Evolutionary conservation across 805 yeast genomes (phyloP).

Genomic region (Myxozyma vanderwaltii): DNA sequence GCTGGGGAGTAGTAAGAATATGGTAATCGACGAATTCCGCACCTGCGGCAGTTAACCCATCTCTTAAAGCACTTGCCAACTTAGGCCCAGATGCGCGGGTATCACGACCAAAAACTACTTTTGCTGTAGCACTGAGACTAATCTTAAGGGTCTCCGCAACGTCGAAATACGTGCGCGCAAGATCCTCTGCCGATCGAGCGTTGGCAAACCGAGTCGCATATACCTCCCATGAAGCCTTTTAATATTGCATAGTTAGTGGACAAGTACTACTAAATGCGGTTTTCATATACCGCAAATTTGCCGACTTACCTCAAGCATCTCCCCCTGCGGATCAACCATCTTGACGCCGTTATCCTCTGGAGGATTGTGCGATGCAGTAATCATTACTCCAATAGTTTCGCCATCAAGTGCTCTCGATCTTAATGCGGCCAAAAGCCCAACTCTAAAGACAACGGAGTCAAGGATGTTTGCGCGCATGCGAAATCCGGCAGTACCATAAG

Average conservation of each 20-base stretch:
- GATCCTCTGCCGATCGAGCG: slow-evolving; percentile 51
- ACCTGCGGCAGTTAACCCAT: slow-evolving; percentile 58
- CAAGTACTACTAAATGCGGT: neutral
- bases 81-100: slow-evolving; percentile 81
- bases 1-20: slow-evolving; percentile 86
- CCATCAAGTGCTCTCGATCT: slow-evolving; percentile 74
- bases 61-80: slow-evolving; percentile 59
- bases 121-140: slow-evolving; percentile 40
- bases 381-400: slow-evolving; percentile 87
- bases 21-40: slow-evolving; percentile 59
- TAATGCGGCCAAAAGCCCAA: slow-evolving; percentile 78
- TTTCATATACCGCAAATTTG: neutral
- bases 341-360: slow-evolving; percentile 88
- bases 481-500: slow-evolving; percentile 98
- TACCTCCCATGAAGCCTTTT: slow-evolving; percentile 66
- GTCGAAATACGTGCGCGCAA: slow-evolving; percentile 46
- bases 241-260: no score
- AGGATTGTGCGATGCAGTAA: slow-evolving; percentile 55
- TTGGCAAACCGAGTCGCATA: slow-evolving; percentile 82
- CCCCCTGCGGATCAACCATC: slow-evolving; percentile 74
- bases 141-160: slow-evolving; percentile 51
- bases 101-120: slow-evolving; percentile 76
- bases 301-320: slow-evolving; percentile 34
- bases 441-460: slow-evolving; percentile 81
- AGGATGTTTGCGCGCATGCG: slow-evolving; percentile 68